These are phyloP conservation scores for Torrubiella hemipterigena DNA, from an alignment of 2,329 filamentous ascomycete species.

Conservation along the genomic window DNA sequence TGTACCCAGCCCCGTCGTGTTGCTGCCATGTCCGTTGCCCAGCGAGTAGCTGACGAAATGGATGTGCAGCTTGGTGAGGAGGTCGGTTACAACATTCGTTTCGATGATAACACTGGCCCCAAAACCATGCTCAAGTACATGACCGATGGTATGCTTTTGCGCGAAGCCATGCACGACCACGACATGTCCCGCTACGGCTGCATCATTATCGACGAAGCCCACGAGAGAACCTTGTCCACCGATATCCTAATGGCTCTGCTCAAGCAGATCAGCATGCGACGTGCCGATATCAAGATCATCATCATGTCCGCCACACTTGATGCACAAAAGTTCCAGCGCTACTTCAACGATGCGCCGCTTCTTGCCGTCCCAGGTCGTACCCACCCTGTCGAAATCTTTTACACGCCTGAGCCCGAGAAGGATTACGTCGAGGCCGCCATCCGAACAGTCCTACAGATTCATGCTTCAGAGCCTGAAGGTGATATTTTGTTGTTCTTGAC, in stretches of 20 bases:
- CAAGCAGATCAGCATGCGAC: conserved; percentile 73
- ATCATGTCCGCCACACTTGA: conserved; percentile 98
- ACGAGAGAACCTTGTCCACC: conserved; percentile 93
- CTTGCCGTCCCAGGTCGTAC: conserved; percentile 91
- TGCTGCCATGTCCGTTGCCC: conserved; percentile 94
- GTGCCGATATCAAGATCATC: conserved; percentile 90
- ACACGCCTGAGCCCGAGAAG: conserved; percentile 88
- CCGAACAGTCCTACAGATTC: conserved; percentile 90
- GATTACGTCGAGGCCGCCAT: conserved; percentile 96
- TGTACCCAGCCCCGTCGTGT: conserved; percentile 97
- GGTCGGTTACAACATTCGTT: conserved; percentile 97
- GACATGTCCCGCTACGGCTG: conserved; percentile 87
- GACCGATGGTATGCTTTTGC: conserved; percentile 97
- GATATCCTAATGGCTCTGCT: conserved; percentile 95
- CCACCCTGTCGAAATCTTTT: conserved; percentile 95
- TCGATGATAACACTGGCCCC: conserved; percentile 83
- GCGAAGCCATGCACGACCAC: conserved; percentile 94
- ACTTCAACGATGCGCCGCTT: conserved; percentile 89
- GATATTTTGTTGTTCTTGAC: conserved; percentile 93
- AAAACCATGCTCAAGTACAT: conserved; percentile 98
- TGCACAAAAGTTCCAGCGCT: conserved; percentile 94
- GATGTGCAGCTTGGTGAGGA: conserved; percentile 87
- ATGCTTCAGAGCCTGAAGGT: conserved; percentile 82
- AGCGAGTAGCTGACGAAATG: conserved; percentile 95
- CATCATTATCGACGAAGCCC: conserved; percentile 96